Conservation (phyloP, 352 stramenopile genomes). For the Pythium utonaiense region DNA sequence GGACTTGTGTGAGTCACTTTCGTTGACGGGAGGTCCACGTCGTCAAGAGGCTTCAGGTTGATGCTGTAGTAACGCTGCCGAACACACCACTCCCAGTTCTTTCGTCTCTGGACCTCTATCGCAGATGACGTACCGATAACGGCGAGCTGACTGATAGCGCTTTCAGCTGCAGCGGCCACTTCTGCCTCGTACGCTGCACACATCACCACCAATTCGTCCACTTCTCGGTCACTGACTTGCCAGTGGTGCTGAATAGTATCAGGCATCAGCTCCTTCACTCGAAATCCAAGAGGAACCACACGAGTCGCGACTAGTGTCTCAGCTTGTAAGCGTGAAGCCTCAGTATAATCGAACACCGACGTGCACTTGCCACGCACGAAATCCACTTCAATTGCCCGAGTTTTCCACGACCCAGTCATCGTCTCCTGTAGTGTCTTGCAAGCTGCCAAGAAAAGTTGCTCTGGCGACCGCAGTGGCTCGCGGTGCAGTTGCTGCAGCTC, state of each 20-base stretch:
- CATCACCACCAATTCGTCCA: conserved; percentile 12
- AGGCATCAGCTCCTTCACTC: conserved; percentile 39
- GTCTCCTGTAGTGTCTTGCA: conserved; percentile 40
- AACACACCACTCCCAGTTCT: conserved; percentile 8
- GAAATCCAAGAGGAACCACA: conserved; percentile 39
- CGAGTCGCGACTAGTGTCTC: conserved; percentile 15
- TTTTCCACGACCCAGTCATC: conserved; percentile 54
- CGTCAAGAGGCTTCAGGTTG: neutral
- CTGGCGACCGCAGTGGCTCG: conserved; percentile 48
- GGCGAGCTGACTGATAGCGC: neutral
- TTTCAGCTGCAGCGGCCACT: neutral
- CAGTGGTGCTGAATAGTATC: conserved; percentile 43
- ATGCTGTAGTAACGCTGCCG: conserved; percentile 14
- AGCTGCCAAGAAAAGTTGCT: conserved; percentile 48
- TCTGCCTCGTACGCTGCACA: conserved; percentile 6
- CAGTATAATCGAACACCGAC: conserved; percentile 53
- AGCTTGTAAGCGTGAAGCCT: conserved; percentile 25
- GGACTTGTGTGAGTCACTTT: neutral
- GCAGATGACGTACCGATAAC: neutral
- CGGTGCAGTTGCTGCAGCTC: conserved; percentile 32
- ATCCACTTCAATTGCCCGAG: conserved; percentile 52
- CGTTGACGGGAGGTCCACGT: neutral
- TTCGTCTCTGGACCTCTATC: conserved; percentile 7
- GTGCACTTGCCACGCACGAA: conserved; percentile 42
- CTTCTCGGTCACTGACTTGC: conserved; percentile 1